These are phyloP conservation scores for Pestalotiopsis sp. DNA, from an alignment of 2,329 filamentous ascomycete genomes.

Conservation along the genomic window DNA sequence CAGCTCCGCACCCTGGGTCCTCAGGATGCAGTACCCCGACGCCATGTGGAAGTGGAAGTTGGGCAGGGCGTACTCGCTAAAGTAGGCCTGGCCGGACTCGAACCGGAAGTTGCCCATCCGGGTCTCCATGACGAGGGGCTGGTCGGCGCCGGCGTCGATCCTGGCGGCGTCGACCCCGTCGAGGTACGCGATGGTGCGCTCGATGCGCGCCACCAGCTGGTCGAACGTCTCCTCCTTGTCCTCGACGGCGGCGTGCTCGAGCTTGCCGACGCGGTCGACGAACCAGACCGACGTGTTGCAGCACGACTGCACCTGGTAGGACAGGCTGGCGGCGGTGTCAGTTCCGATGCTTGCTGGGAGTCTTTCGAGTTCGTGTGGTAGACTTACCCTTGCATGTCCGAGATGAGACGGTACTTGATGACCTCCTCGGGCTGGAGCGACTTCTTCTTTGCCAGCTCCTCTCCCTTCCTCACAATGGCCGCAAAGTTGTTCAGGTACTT, in stretches of 20 bases:
- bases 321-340: conserved; percentile 10
- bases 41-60: conserved; percentile 61
- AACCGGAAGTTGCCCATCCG: conserved; percentile 21
- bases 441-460: conserved; percentile 17
- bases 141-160: conserved; percentile 44
- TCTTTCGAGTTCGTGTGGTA: neutral
- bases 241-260: conserved; percentile 15
- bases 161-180: conserved; percentile 41
- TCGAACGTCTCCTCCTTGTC: conserved; percentile 47
- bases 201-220: conserved; percentile 49
- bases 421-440: conserved; percentile 16
- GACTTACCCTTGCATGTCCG: conserved; percentile 17
- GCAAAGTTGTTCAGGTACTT: conserved; percentile 18
- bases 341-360: too few species aligned
- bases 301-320: conserved; percentile 17
- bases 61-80: conserved; percentile 45
- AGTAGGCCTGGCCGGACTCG: conserved; percentile 32
- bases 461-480: conserved; percentile 14
- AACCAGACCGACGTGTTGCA: conserved; percentile 20
- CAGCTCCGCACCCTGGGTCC: conserved; percentile 54
- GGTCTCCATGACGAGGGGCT: conserved; percentile 38
- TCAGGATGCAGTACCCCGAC: conserved; percentile 53
- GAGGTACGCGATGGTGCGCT: conserved; percentile 47
- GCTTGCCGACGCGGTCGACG: conserved; percentile 16
- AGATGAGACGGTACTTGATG: conserved; percentile 16